These are phyloP conservation scores for Boeremia exigua DNA, from an alignment of 2,329 filamentous ascomycete species.

Conservation along the genomic window DNA sequence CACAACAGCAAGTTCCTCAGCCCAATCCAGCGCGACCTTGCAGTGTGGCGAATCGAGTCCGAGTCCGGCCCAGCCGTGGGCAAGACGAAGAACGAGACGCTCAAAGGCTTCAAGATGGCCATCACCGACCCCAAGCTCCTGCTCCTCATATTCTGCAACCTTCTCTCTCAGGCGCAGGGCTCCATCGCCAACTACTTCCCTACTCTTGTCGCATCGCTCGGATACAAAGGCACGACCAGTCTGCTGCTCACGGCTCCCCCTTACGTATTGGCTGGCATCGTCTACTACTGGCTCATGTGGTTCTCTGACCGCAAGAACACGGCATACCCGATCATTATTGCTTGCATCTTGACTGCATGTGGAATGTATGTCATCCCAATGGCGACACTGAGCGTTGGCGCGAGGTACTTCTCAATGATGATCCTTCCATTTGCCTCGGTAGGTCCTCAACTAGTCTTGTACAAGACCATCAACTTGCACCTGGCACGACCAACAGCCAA, in stretches of 20 bases:
- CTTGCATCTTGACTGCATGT: slow-evolving; percentile 48
- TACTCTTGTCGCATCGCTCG: slow-evolving; percentile 60
- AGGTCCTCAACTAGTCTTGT: slow-evolving; percentile 29
- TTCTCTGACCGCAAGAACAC: slow-evolving; percentile 54
- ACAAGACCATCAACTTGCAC: slow-evolving; percentile 33
- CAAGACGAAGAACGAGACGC: slow-evolving; percentile 47
- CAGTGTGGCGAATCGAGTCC: slow-evolving; percentile 28
- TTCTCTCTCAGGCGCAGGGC: slow-evolving; percentile 63
- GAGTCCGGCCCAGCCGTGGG: slow-evolving; percentile 27
- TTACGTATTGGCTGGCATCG: slow-evolving; percentile 59
- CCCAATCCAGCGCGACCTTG: slow-evolving; percentile 21
- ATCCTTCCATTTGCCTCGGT: slow-evolving; percentile 30
- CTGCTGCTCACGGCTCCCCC: slow-evolving; percentile 64
- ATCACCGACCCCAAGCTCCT: slow-evolving; percentile 65
- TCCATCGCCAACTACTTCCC: slow-evolving; percentile 59
- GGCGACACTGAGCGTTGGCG: slow-evolving; percentile 36
- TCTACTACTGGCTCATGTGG: slow-evolving; percentile 52
- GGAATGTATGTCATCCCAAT: slow-evolving; percentile 47
- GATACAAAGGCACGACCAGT: slow-evolving; percentile 60
- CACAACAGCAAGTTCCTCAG: slow-evolving; percentile 25
- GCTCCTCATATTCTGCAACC: slow-evolving; percentile 65
- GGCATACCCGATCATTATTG: slow-evolving; percentile 48
- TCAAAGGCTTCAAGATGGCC: slow-evolving; percentile 62
- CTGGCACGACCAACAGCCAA: slow-evolving; percentile 29
- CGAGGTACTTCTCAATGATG: slow-evolving; percentile 44